Evolutionary conservation across 108 stramenopile genomes (phyloP).

Genomic region (Cyclotella distinguenda): DNA sequence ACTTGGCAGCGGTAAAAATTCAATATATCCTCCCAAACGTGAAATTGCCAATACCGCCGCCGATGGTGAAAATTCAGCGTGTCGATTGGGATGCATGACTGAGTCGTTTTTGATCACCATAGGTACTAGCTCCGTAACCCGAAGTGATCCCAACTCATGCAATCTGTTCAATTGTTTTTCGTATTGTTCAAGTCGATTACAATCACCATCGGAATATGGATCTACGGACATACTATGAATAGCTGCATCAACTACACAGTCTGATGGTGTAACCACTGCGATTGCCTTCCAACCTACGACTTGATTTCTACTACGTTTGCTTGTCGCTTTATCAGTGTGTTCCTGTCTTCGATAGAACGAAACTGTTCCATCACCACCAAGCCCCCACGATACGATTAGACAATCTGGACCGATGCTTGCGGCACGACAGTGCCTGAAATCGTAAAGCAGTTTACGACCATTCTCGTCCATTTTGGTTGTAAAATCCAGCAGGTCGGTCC

Average conservation of each 20-base stretch:
- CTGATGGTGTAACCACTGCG: conserved; percentile 24
- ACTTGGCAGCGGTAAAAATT: conserved; percentile 68
- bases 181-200: conserved; percentile 1
- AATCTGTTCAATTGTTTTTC: conserved; percentile 5
- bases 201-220: neutral
- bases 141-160: conserved; percentile 30
- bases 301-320: conserved; percentile 18
- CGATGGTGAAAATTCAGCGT: neutral
- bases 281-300: conserved; percentile 43
- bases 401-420: conserved; percentile 61
- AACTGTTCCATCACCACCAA: conserved; percentile 57
- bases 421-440: conserved; percentile 56
- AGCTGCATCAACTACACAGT: conserved; percentile 25
- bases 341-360: conserved; percentile 64
- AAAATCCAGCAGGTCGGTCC: conserved; percentile 3
- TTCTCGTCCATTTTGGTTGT: neutral
- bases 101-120: conserved; percentile 19
- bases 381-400: conserved; percentile 78
- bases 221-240: conserved; percentile 19
- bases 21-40: conserved; percentile 77
- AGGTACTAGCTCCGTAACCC: conserved; percentile 38
- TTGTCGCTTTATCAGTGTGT: conserved; percentile 8
- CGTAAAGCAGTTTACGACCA: conserved; percentile 6
- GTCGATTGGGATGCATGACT: conserved; percentile 2
- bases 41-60: conserved; percentile 54